Evolutionary conservation across 2,329 filamentous ascomycete genomes (phyloP).

Genomic region (Pseudogymnoascus sp.): DNA sequence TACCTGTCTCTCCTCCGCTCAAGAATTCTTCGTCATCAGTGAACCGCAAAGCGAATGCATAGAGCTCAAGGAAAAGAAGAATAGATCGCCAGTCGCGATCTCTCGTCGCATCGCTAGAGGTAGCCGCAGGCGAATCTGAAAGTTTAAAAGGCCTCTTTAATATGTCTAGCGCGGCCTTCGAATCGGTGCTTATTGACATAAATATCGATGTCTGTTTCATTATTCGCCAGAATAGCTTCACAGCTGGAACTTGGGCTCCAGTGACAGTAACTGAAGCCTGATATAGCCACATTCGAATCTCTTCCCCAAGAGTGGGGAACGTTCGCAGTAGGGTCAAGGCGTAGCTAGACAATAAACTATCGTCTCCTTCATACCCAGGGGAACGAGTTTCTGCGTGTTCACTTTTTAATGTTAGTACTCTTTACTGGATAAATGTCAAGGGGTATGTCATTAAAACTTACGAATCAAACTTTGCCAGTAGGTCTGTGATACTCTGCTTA

Average conservation of each 20-base stretch:
- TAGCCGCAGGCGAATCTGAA: not conserved
- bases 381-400: constrained; percentile 18
- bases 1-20: constrained; percentile 41
- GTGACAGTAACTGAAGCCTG: constrained; percentile 44
- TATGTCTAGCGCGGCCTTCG: constrained; percentile 49
- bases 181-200: constrained; percentile 45
- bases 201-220: constrained; percentile 51
- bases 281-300: constrained; percentile 92
- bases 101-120: constrained; percentile 15
- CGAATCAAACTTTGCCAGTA: constrained; percentile 26
- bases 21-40: constrained; percentile 98
- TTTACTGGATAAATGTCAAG: not conserved
- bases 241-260: constrained; percentile 47
- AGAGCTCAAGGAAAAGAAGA: constrained; percentile 86
- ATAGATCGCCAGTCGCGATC: constrained; percentile 74
- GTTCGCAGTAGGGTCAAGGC: constrained; percentile 77
- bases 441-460: not conserved
- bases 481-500: constrained; percentile 59
- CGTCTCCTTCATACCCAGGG: constrained; percentile 37
- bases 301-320: constrained; percentile 73
- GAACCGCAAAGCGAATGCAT: constrained; percentile 83
- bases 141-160: constrained; percentile 20
- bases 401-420: constrained; percentile 18
- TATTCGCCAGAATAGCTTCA: constrained; percentile 79
- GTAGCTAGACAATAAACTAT: constrained; percentile 74